These are phyloP conservation scores for Komagataella kurtzmanii DNA, from an alignment of 805 yeast genomes.

Conservation along the genomic window DNA sequence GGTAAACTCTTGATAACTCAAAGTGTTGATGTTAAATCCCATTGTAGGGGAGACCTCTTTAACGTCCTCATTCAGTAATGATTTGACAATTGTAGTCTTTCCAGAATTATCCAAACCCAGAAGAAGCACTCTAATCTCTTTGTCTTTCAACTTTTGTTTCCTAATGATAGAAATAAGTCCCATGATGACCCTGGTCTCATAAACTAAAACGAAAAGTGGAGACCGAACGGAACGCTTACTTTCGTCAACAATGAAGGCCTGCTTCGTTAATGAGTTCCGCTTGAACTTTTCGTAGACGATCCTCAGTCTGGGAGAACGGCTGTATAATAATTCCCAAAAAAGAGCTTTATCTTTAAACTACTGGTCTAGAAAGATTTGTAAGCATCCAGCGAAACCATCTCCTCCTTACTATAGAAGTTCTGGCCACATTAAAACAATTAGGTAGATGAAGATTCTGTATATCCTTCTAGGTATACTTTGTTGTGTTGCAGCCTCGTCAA, in stretches of 20 bases:
- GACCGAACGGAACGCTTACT: background rate
- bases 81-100: constrained; percentile 69
- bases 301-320: background rate
- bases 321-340: no score
- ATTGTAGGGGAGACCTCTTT: constrained; percentile 68
- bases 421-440: background rate
- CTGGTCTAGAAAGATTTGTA: background rate
- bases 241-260: background rate
- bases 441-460: background rate
- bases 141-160: constrained; percentile 72
- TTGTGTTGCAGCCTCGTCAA: background rate
- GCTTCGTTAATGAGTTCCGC: background rate
- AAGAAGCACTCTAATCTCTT: constrained; percentile 59
- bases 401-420: background rate
- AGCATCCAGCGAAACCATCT: background rate
- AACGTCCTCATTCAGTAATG: constrained; percentile 36
- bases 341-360: background rate
- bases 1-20: constrained; percentile 23
- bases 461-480: background rate
- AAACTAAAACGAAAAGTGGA: no score
- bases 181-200: constrained; percentile 26
- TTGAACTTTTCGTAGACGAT: background rate
- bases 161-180: constrained; percentile 69
- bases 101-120: constrained; percentile 90
- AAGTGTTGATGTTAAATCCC: constrained; percentile 69